Conservation (phyloP, 306 rosid species). For the Senna tora region DNA sequence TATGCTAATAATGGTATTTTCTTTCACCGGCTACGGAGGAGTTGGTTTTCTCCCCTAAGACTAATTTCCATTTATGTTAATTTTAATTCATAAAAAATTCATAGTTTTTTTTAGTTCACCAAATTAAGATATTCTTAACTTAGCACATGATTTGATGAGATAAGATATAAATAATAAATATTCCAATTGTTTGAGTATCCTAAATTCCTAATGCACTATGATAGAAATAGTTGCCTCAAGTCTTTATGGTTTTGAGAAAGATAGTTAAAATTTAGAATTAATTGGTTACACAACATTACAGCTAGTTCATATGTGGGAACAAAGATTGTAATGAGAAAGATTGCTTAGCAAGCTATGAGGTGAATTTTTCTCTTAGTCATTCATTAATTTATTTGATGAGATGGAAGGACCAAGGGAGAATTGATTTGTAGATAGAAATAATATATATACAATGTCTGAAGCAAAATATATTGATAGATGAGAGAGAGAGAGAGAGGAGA, state of each 20-base stretch:
- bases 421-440: not conserved
- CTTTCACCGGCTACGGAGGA: slow-evolving; percentile 26
- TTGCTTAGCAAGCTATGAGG: slow-evolving; percentile 91
- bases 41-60: not conserved
- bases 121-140: slow-evolving; percentile 3
- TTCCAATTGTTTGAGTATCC: too few relatives aligned
- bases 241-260: too few relatives aligned
- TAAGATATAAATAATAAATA: slow-evolving; percentile 7
- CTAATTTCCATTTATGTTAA: not conserved
- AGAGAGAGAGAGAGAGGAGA: not conserved
- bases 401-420: not conserved
- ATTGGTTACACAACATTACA: slow-evolving; percentile 49
- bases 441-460: not conserved
- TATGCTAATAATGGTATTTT: slow-evolving; percentile 42
- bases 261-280: slow-evolving; percentile 33
- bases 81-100: not conserved
- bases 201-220: too few relatives aligned
- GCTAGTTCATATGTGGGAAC: slow-evolving; percentile 88
- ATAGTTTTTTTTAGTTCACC: not conserved
- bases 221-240: slow-evolving; percentile 12
- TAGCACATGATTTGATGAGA: not conserved
- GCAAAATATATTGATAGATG: not conserved
- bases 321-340: slow-evolving; percentile 76
- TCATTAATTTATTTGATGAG: slow-evolving; percentile 18
- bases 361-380: slow-evolving; percentile 33